Evolutionary conservation across 345 rosid species (phyloP), one percentile per base, ranked within the genome.

Genomic region (Noccaea caerulescens): DNA sequence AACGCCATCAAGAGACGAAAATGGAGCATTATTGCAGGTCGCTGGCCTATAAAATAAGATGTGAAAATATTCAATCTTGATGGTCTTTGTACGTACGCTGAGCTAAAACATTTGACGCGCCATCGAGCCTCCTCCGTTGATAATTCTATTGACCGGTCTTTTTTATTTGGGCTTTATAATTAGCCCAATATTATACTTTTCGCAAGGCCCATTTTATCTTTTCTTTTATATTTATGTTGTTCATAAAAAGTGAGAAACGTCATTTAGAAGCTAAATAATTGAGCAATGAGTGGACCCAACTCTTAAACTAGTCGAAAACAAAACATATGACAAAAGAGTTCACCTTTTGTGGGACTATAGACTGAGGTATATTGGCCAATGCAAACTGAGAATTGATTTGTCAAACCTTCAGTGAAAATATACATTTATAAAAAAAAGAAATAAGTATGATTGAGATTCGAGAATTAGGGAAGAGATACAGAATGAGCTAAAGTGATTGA

Each of bases 271-370:
- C 62, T 58, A 10, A 66, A 66, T 59, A 42, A 59, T 73, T 66
- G 67, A 58, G 68, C 55, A 32, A 23, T 43, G 42, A 67, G 43
- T 67, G 78, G 78, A 60, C 78, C 68, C 44, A 60, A 42, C 56
- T 33, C 49, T 62, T 67, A 37, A 36, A 53, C 25, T 52, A 61
- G 51, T 30, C 25, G 41, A 60, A 53, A 75, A n/a, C 63, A 55
- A 66, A 56, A 41, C 68, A 52, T 74, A 59, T 8, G 69, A 51
- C 62, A 66, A 75, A 60, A 50, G 50, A 53, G 64, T 64, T 53
- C 57, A 53, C 51, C 58, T 37, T 75, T 60, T 60, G 63, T 68
- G 69, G 63, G 68, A 47, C 68, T 54, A 33, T 6, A 18, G 23
- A 23, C 34, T 53, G 51, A 53, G 36, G 69, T 68, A 45, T 68